Conservation (phyloP, 257 asterid genomes). For the Craterostigma plantagineum region DNA sequence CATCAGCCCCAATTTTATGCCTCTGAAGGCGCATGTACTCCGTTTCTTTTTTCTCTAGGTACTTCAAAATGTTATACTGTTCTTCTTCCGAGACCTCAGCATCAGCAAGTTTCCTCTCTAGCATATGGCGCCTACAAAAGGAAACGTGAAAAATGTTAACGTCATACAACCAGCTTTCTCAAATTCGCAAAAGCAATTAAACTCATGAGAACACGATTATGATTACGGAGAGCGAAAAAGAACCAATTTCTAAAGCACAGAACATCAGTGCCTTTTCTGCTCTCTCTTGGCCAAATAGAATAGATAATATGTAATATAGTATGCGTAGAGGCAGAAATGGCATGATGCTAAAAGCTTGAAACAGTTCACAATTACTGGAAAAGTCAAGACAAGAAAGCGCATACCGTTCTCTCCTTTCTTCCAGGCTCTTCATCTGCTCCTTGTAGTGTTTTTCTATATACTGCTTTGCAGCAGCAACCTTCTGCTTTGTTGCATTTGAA, state of each 20-base stretch:
- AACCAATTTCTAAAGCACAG: no score
- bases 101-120: constrained; percentile 85
- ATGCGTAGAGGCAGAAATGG: no score
- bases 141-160: not conserved
- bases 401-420: constrained; percentile 88
- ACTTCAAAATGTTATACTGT: constrained; percentile 61
- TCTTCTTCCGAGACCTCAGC: constrained; percentile 88
- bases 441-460: constrained; percentile 91
- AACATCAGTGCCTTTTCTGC: no score
- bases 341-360: no score
- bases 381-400: constrained; percentile 7
- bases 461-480: constrained; percentile 94
- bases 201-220: no score
- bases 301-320: no score
- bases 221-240: no score
- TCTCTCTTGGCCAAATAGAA: no score
- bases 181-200: no score
- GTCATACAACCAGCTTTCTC: no score
- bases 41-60: constrained; percentile 83
- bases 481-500: constrained; percentile 89
- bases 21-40: constrained; percentile 96
- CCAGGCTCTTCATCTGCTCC: constrained; percentile 94
- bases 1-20: constrained; percentile 98
- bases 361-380: no score
- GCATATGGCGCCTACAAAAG: constrained; percentile 50